Evolutionary conservation across 1,284 basidiomycete genomes (phyloP).

Genomic region (Fomitopsis pinicola): DNA sequence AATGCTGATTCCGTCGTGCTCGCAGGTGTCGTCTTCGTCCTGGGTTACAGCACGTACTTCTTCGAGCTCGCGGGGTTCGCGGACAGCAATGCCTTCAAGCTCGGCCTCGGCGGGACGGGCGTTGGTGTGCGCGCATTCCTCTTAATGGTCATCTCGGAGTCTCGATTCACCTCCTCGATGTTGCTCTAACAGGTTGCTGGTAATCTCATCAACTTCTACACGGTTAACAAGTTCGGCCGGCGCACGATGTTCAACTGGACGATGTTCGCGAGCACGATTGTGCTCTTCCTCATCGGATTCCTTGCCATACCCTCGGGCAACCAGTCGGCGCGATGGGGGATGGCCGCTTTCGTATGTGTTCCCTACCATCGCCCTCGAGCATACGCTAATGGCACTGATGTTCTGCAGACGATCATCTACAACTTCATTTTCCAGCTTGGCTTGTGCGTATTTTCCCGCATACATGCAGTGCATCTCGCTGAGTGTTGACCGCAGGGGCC

Average conservation of each 20-base stretch:
- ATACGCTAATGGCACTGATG: neutral
- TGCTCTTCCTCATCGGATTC: conserved; percentile 8
- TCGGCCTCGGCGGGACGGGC: conserved; percentile 8
- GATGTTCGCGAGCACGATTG: conserved; percentile 5
- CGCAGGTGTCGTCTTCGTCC: conserved; percentile 8
- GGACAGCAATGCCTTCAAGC: conserved; percentile 7
- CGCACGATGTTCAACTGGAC: conserved; percentile 9
- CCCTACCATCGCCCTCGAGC: neutral
- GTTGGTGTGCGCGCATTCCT: conserved; percentile 1
- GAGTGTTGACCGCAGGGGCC: neutral
- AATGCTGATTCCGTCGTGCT: neutral
- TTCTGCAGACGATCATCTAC: conserved; percentile 7
- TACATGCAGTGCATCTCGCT: neutral
- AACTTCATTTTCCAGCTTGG: conserved; percentile 11
- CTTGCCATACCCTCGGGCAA: conserved; percentile 5
- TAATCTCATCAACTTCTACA: conserved; percentile 9
- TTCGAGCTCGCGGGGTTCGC: conserved; percentile 9
- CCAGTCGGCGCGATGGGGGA: conserved; percentile 8
- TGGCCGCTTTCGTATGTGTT: conserved; percentile 3
- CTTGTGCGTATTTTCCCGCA: neutral
- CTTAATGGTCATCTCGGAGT: neutral
- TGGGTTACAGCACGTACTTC: conserved; percentile 12
- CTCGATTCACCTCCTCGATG: neutral
- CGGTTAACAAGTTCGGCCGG: conserved; percentile 7
- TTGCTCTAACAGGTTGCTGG: conserved; percentile 2